phyloP scores from a whole-genome alignment of 2,329 filamentous ascomycete genomes.

The Talaromyces sp. region DNA sequence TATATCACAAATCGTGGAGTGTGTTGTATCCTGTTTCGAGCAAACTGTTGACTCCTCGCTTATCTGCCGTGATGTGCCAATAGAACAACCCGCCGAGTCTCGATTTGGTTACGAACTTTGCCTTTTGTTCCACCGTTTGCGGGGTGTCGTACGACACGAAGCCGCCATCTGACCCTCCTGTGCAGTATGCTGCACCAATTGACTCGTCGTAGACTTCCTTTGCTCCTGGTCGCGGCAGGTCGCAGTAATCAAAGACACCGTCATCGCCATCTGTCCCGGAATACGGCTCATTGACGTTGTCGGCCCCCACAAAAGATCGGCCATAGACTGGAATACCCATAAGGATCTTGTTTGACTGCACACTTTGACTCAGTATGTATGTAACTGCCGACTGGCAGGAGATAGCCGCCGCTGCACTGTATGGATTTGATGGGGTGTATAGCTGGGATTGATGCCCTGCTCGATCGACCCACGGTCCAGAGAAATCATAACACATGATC shows the following conservation, averaged over 20 bases:
- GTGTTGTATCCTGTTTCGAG: conserved; percentile 59
- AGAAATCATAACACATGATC: conserved; percentile 77
- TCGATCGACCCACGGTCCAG: conserved; percentile 64
- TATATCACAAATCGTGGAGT: conserved; percentile 43
- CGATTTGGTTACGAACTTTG: conserved; percentile 67
- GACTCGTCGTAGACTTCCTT: conserved; percentile 66
- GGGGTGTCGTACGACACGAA: conserved; percentile 80
- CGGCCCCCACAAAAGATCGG: conserved; percentile 66
- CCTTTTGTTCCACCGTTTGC: conserved; percentile 72
- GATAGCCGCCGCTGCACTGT: conserved; percentile 53
- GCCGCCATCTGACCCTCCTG: conserved; percentile 64
- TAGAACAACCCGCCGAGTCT: conserved; percentile 75
- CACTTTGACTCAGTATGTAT: conserved; percentile 63
- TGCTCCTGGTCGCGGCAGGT: conserved; percentile 60
- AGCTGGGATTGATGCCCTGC: conserved; percentile 76
- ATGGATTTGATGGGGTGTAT: conserved; percentile 54
- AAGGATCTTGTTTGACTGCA: conserved; percentile 68
- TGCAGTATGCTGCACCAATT: conserved; percentile 66
- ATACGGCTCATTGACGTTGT: conserved; percentile 62
- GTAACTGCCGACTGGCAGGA: conserved; percentile 66
- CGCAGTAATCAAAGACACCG: conserved; percentile 70
- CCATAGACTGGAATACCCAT: conserved; percentile 74
- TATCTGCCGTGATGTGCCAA: conserved; percentile 74
- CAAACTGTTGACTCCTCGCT: conserved; percentile 54
- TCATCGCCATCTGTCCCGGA: conserved; percentile 56